Base-by-base conservation (phyloP, 768 basidiomycete genomes). In the Galerina marginata region DNA sequence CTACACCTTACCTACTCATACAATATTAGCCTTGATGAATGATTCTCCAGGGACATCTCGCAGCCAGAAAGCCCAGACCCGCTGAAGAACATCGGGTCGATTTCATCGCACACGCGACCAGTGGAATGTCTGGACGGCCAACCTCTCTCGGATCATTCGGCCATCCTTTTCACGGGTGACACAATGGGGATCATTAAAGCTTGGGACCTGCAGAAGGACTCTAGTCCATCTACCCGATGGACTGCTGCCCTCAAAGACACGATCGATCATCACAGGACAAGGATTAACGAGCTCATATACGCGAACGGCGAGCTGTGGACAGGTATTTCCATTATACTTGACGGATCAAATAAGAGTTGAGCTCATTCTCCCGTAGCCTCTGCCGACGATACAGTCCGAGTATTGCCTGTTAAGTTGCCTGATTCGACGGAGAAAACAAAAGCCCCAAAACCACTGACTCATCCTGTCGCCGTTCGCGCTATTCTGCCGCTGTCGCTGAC, bases 111-210 rank as follows among this genome's bases (percentile, higher is more conserved):
- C 73, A 91, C 87, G 9, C 86, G 96, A 12, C 96, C 96, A 3
- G 87, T 99, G 7, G 93, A 94, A 71, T 86, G 86, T 60, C 72
- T 97, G 11, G 82, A 85, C 40, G 89, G 83, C n/a, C 77, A 79
- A 59, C 65, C 74, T 12, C 64, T 76, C 40, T 83, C 86, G 3
- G 78, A 77, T n/a, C 71, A 69, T 10, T 75, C 78, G 16, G 83
- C 77, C 0, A 75, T 82, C 26, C 74, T 99, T 4, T 92, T 89
- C 71, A 93, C 94, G 0, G 93, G 86, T 6, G 96, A 99, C 73
- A 96, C 93, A 3, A 92, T 99, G 89, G 97, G 96, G 2, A 72
- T 91, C 9, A 87, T 98, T 70, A 92, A 89, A 60, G 74, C 87
- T 29, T 99, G 96, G 96, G 75, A 83, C 25, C 68, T 96, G 51